These are phyloP conservation scores for Fusarium sambucinum DNA, from an alignment of 2,329 filamentous ascomycete genomes.

Conservation along the genomic window DNA sequence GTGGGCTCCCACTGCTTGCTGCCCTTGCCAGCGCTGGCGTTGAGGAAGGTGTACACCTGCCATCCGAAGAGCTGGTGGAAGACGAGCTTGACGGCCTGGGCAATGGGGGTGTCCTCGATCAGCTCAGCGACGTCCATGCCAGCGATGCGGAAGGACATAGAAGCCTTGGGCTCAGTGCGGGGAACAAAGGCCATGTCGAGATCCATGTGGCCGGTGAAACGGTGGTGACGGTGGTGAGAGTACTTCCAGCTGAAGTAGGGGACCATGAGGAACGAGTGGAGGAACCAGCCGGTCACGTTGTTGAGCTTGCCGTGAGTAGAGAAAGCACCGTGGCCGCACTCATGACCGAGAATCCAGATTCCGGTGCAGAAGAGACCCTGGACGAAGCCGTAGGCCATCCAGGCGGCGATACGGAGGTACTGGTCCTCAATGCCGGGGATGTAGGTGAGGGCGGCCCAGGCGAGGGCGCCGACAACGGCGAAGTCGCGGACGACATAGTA, in stretches of 20 bases:
- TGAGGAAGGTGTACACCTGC: conserved; percentile 73
- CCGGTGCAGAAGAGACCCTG: conserved; percentile 76
- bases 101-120: conserved; percentile 72
- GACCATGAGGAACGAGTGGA: conserved; percentile 75
- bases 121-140: conserved; percentile 63
- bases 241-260: conserved; percentile 82
- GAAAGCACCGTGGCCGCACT: conserved; percentile 78
- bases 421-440: conserved; percentile 64
- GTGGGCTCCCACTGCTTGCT: conserved; percentile 60
- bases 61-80: conserved; percentile 74
- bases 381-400: conserved; percentile 70
- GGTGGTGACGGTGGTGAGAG: conserved; percentile 77
- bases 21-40: conserved; percentile 63
- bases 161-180: conserved; percentile 55
- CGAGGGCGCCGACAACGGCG: conserved; percentile 61
- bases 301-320: conserved; percentile 69
- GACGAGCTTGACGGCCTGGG: conserved; percentile 66
- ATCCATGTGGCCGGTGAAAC: conserved; percentile 74
- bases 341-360: conserved; percentile 78
- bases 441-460: conserved; percentile 64
- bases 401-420: conserved; percentile 60
- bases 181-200: conserved; percentile 76
- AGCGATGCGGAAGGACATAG: conserved; percentile 51
- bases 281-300: conserved; percentile 70
- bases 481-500: conserved; percentile 69